Conservation (phyloP, 352 stramenopile genomes). For the Blastocystis sp. region DNA sequence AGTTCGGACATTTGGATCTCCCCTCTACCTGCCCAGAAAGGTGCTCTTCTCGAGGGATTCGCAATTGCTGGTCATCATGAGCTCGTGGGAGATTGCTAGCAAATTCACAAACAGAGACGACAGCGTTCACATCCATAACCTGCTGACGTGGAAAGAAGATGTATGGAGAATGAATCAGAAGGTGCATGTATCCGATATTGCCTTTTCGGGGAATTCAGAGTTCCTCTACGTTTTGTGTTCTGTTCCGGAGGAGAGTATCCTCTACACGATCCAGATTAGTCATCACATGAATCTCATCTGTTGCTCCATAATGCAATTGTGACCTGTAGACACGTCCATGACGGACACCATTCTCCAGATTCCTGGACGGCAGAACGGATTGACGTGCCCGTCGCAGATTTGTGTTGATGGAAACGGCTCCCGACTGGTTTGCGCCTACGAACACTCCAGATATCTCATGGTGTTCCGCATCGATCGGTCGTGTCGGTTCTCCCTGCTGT, state of each 20-base stretch:
- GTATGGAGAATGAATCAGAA: background rate
- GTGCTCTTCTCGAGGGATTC: slow-evolving; percentile 24
- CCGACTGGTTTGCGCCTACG: background rate
- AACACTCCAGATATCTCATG: background rate
- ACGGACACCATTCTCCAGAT: background rate
- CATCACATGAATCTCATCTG: slow-evolving; percentile 17
- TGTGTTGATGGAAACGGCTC: background rate
- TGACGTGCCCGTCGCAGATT: background rate
- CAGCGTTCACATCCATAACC: background rate
- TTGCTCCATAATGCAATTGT: background rate
- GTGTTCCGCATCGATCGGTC: background rate
- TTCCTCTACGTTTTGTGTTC: slow-evolving; percentile 5
- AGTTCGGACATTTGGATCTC: background rate
- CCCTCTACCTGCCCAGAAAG: background rate
- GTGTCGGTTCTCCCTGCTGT: background rate
- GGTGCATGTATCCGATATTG: background rate
- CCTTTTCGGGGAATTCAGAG: background rate
- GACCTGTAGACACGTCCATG: slow-evolving; percentile 1
- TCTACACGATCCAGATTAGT: slow-evolving; percentile 18
- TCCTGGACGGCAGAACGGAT: background rate
- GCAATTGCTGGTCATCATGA: background rate
- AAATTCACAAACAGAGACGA: background rate
- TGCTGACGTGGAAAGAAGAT: background rate
- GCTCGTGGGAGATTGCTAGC: background rate
- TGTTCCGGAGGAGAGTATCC: background rate